A percentile compares a stretch with the other conserved stretches of the same genome.
Conservation (phyloP, 2,329 filamentous ascomycete species). For the Fusarium humuli region DNA sequence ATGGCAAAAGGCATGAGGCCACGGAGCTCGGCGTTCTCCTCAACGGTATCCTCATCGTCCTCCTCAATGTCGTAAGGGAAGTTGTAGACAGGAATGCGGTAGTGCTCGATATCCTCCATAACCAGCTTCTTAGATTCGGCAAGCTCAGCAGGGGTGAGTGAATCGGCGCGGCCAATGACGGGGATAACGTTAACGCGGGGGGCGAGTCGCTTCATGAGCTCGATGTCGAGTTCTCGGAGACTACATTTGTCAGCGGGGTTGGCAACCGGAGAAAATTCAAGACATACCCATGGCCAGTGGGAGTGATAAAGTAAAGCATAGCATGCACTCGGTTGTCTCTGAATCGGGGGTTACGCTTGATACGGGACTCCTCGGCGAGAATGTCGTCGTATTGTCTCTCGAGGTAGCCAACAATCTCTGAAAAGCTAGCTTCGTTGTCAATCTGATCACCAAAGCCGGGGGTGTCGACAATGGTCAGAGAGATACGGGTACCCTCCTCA, state of each 20-base stretch:
- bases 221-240: constrained; percentile 98
- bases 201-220: constrained; percentile 99
- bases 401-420: constrained; percentile 97
- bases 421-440: constrained; percentile 98
- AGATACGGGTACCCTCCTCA: constrained; percentile 98
- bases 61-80: constrained; percentile 99
- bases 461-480: constrained; percentile 97
- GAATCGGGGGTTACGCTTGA: constrained; percentile 99
- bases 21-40: constrained; percentile 97
- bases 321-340: constrained; percentile 98
- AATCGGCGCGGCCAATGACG: constrained; percentile 98
- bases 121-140: constrained; percentile 99
- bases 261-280: background rate
- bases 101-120: constrained; percentile 99
- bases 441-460: constrained; percentile 99
- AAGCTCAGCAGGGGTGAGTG: constrained; percentile 93
- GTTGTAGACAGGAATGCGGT: constrained; percentile 99
- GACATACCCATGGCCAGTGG: constrained; percentile 89
- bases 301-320: constrained; percentile 99
- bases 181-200: constrained; percentile 99
- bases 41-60: constrained; percentile 98
- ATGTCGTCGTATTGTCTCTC: constrained; percentile 99
- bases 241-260: constrained; percentile 58
- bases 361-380: constrained; percentile 98
- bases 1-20: constrained; percentile 99